Evolutionary conservation across 1,139 yeast genomes (phyloP).

Genomic region (Blastobotrys serpentis): DNA sequence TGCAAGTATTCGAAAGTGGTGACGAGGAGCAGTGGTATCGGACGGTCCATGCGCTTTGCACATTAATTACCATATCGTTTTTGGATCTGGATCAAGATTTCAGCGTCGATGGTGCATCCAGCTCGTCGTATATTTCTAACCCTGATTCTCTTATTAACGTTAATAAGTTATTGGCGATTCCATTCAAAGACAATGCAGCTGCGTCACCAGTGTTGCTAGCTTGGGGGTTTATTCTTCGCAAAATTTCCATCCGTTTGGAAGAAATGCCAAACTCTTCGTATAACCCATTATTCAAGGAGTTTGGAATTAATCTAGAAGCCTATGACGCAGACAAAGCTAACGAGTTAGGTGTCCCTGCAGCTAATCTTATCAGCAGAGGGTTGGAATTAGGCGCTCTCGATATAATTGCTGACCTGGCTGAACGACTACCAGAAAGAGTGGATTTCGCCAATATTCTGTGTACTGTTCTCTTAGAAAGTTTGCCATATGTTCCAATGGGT

Average conservation of each 20-base stretch:
- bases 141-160: conserved; percentile 44
- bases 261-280: conserved; percentile 32
- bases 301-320: conserved; percentile 12
- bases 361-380: conserved; percentile 42
- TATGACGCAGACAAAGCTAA: conserved; percentile 18
- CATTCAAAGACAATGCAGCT: conserved; percentile 29
- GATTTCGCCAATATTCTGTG: conserved; percentile 59
- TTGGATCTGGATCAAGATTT: conserved; percentile 37
- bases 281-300: conserved; percentile 16
- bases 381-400: conserved; percentile 46
- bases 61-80: conserved; percentile 34
- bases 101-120: conserved; percentile 21
- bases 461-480: conserved; percentile 55
- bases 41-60: conserved; percentile 36
- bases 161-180: conserved; percentile 38
- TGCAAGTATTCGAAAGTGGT: conserved; percentile 44
- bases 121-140: conserved; percentile 47
- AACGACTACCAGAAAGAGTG: conserved; percentile 44
- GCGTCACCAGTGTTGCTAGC: conserved; percentile 59
- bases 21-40: conserved; percentile 23
- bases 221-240: conserved; percentile 68
- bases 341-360: conserved; percentile 24
- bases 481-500: conserved; percentile 63
- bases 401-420: conserved; percentile 43
- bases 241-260: conserved; percentile 52